Evolutionary conservation across 192 early-diverging fungal species (phyloP).

Genomic region (Mortierella alpina): DNA sequence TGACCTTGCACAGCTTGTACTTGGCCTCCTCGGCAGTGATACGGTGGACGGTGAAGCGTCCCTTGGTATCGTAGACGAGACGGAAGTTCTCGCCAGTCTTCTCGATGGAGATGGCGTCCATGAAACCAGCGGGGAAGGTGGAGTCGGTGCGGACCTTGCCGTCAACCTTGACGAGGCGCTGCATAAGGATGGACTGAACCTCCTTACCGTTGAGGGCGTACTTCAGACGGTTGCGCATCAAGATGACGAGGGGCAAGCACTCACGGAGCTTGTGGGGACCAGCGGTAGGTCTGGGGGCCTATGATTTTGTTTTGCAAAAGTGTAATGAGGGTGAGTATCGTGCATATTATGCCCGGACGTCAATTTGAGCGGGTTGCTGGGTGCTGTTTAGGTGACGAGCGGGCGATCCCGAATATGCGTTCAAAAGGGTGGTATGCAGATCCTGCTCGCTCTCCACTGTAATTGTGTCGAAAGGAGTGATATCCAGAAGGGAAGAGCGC

Average conservation of each 20-base stretch:
- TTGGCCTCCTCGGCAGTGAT: slow-evolving; percentile 98
- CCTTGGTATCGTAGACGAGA: slow-evolving; percentile 99
- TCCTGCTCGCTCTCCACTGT: too few relatives aligned
- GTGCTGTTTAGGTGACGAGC: too few relatives aligned
- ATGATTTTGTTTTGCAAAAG: slow-evolving; percentile 1
- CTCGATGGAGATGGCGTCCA: slow-evolving; percentile 92
- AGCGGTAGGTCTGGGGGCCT: slow-evolving; percentile 93
- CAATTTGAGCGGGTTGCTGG: too few relatives aligned
- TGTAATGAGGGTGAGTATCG: background rate
- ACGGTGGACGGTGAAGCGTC: slow-evolving; percentile 99
- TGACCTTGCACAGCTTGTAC: slow-evolving; percentile 99
- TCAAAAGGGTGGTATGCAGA: too few relatives aligned
- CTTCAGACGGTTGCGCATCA: slow-evolving; percentile 99
- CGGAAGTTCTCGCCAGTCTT: slow-evolving; percentile 99
- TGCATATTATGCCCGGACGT: too few relatives aligned
- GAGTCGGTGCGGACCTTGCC: slow-evolving; percentile 83
- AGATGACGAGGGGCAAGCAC: slow-evolving; percentile 97
- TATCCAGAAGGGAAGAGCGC: too few relatives aligned
- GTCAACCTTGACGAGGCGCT: slow-evolving; percentile 99
- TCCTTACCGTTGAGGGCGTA: slow-evolving; percentile 99
- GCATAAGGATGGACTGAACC: slow-evolving; percentile 96
- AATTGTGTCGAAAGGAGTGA: too few relatives aligned
- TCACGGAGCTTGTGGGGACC: slow-evolving; percentile 99
- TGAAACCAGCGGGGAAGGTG: slow-evolving; percentile 76
- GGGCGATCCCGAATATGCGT: too few relatives aligned